Percentiles rank a stretch among this genome's conserved stretches.
Conservation (phyloP, 768 basidiomycete species). For the Cantharellus cinnabarinus region DNA sequence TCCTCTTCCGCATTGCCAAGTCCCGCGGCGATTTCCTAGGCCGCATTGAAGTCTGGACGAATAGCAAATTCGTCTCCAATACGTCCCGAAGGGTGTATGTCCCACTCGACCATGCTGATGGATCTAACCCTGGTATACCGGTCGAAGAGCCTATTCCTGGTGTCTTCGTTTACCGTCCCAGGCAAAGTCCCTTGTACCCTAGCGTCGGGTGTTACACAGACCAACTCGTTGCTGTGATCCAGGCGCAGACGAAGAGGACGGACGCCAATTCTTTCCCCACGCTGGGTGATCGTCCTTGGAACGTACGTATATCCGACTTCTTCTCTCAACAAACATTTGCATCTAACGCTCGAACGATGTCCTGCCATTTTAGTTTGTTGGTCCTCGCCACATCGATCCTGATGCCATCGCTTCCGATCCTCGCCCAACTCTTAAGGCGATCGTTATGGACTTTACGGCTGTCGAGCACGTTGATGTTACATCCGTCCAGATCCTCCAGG, state of each 20-base stretch:
- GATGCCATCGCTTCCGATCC: constrained; percentile 2
- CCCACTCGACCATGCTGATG: constrained; percentile 33
- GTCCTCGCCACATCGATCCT: constrained; percentile 27
- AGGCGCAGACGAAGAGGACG: constrained; percentile 52
- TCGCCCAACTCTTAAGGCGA: constrained; percentile 35
- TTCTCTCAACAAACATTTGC: background rate
- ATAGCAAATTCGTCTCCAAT: constrained; percentile 13
- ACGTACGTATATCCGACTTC: constrained; percentile 27
- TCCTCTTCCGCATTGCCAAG: constrained; percentile 70
- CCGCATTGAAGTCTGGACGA: constrained; percentile 36
- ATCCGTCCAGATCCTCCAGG: constrained; percentile 75
- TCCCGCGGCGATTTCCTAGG: constrained; percentile 87
- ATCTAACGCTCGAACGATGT: background rate
- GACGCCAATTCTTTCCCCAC: constrained; percentile 45
- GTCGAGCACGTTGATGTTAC: constrained; percentile 86
- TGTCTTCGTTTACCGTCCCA: constrained; percentile 75
- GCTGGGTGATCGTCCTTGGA: constrained; percentile 74
- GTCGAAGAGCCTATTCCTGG: constrained; percentile 69
- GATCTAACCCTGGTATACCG: constrained; percentile 39
- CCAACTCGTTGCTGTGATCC: constrained; percentile 62
- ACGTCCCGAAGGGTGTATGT: constrained; percentile 61
- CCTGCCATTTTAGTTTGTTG: constrained; percentile 22
- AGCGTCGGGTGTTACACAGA: constrained; percentile 53
- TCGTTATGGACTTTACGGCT: constrained; percentile 78
- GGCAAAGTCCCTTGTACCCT: constrained; percentile 78